These are phyloP conservation scores for Emergomyces africanus DNA, from an alignment of 2,329 filamentous ascomycete species.

Conservation along the genomic window DNA sequence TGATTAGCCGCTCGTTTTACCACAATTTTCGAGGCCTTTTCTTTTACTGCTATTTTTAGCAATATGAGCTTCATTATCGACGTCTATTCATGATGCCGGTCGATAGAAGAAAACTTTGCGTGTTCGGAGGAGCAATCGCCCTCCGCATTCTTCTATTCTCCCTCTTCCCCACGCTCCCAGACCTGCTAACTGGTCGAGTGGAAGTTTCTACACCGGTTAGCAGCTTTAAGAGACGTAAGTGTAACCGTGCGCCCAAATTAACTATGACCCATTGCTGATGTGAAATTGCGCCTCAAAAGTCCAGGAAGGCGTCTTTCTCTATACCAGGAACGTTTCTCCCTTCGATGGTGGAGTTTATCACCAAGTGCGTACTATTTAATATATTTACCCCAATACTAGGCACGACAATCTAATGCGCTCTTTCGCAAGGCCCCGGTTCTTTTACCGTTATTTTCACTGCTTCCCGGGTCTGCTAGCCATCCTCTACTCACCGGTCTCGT, in stretches of 20 bases:
- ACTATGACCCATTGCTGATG: neutral
- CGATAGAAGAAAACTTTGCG: slow-evolving; percentile 47
- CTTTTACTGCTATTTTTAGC: neutral
- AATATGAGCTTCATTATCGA: neutral
- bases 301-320: slow-evolving; percentile 92
- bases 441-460: slow-evolving; percentile 77
- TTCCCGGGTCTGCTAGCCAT: slow-evolving; percentile 55
- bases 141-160: slow-evolving; percentile 70
- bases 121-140: slow-evolving; percentile 64
- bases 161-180: slow-evolving; percentile 69
- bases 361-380: slow-evolving; percentile 34
- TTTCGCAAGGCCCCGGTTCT: slow-evolving; percentile 67
- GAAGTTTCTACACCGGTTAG: slow-evolving; percentile 95
- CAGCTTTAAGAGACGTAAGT: slow-evolving; percentile 90
- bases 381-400: neutral
- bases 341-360: slow-evolving; percentile 85
- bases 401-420: slow-evolving; percentile 30
- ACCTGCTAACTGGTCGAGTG: slow-evolving; percentile 77
- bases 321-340: slow-evolving; percentile 89
- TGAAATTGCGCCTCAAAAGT: slow-evolving; percentile 40
- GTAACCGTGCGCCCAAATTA: slow-evolving; percentile 9
- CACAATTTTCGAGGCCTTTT: neutral
- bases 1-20: too few relatives aligned
- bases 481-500: slow-evolving; percentile 67
- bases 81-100: slow-evolving; percentile 33